Conservation (phyloP, 257 asterid species). For the Solanum rostratum region DNA sequence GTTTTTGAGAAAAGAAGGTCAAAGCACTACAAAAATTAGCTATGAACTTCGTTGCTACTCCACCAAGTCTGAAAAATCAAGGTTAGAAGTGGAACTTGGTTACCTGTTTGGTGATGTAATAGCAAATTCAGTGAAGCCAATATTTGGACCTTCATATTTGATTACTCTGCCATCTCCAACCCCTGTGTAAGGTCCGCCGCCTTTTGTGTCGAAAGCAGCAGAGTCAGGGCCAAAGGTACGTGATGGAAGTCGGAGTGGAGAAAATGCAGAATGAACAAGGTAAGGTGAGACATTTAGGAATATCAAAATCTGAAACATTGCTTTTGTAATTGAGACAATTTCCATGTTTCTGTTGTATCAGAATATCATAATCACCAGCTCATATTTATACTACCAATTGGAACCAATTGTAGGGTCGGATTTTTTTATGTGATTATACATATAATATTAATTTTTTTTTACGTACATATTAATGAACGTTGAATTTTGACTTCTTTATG, state of each 20-base stretch:
- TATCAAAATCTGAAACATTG: not conserved
- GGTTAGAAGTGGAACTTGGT: not conserved
- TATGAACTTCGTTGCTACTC: not conserved
- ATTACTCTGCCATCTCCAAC: slow-evolving; percentile 44
- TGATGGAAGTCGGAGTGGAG: not conserved
- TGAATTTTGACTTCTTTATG: not conserved
- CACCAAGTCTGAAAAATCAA: not conserved
- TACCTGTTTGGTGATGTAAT: slow-evolving; percentile 1
- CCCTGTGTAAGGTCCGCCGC: slow-evolving; percentile 29
- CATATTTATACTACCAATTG: not conserved
- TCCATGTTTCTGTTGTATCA: not conserved
- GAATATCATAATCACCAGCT: not conserved
- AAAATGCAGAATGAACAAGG: not conserved
- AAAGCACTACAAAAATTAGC: not conserved
- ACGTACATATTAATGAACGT: no score
- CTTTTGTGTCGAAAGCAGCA: slow-evolving; percentile 16
- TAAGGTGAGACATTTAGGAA: not conserved
- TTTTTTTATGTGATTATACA: no score
- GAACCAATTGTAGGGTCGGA: no score
- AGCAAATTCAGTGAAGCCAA: not conserved
- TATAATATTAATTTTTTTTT: no score
- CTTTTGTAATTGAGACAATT: not conserved
- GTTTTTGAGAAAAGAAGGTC: no score
- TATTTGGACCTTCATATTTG: slow-evolving; percentile 8
- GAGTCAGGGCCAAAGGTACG: slow-evolving; percentile 31